phyloP scores from a whole-genome alignment of 129 eudicot genomes.

The Flaveria brownii region DNA sequence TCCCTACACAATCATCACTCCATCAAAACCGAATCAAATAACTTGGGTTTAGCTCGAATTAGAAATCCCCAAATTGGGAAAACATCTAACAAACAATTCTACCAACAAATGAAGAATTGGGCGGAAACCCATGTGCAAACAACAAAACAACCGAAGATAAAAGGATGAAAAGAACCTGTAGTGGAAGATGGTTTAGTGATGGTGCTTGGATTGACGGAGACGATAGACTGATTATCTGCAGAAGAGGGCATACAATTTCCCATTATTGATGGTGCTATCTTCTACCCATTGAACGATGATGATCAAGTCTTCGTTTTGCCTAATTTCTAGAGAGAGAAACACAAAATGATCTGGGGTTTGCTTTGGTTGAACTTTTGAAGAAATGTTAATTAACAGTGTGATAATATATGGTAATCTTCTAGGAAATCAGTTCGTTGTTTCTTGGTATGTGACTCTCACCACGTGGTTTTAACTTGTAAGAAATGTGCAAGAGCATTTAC shows the following conservation, averaged over 20 bases:
- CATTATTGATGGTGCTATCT: constrained; percentile 33
- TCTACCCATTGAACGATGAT: constrained; percentile 1
- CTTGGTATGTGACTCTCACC: constrained; percentile 18
- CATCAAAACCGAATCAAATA: no score
- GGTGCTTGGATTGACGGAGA: constrained; percentile 35
- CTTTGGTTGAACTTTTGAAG: constrained; percentile 7
- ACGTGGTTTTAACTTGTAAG: no score
- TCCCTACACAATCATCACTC: neutral
- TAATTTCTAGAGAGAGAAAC: neutral
- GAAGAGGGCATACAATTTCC: constrained; percentile 59
- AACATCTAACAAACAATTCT: neutral
- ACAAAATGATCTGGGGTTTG: neutral
- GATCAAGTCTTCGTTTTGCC: constrained; percentile 9
- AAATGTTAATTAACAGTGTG: neutral
- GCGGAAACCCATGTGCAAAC: no score
- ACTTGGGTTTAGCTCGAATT: no score
- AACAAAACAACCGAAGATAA: neutral
- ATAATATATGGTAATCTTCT: constrained; percentile 8
- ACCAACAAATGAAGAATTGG: no score
- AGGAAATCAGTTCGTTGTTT: constrained; percentile 24
- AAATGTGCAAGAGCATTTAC: no score
- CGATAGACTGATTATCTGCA: constrained; percentile 35
- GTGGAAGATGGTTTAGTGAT: constrained; percentile 48
- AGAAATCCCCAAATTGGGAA: constrained; percentile 19
- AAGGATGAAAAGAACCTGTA: constrained; percentile 38